phyloP scores from a whole-genome alignment of 129 eudicot species.

The carrot (Daucus carota) region DNA sequence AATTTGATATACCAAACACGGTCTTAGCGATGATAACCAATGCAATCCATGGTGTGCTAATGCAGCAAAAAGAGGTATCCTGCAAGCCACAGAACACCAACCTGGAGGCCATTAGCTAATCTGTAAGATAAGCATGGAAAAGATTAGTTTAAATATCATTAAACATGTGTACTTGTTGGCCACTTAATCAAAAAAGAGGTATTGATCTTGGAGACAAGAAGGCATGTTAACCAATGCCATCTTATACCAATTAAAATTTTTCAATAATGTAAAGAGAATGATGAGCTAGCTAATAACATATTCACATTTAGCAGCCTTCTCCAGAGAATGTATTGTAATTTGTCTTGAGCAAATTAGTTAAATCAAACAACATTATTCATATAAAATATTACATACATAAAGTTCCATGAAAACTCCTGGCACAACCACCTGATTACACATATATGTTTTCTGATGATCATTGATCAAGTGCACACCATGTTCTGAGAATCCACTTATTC shows the following conservation, averaged over 20 bases:
- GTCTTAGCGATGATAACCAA: not conserved
- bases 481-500: not conserved
- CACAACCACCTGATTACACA: not conserved
- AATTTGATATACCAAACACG: not conserved
- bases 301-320: no score
- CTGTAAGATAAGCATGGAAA: not conserved
- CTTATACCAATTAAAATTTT: not conserved
- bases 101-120: slow-evolving; percentile 50
- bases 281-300: not conserved
- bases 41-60: not conserved
- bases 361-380: not conserved
- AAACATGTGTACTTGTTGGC: slow-evolving; percentile 61
- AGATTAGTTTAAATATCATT: not conserved
- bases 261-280: not conserved
- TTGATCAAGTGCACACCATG: slow-evolving; percentile 1
- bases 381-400: no score
- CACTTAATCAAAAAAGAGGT: slow-evolving; percentile 43
- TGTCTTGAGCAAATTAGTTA: not conserved
- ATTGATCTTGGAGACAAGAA: slow-evolving; percentile 57
- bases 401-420: not conserved
- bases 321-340: not conserved
- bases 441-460: not conserved
- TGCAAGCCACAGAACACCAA: slow-evolving; percentile 31
- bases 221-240: slow-evolving; percentile 18
- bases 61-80: not conserved